These are phyloP conservation scores for Apostasia shenzhenica DNA, from an alignment of 106 monocot genomes.

Conservation along the genomic window DNA sequence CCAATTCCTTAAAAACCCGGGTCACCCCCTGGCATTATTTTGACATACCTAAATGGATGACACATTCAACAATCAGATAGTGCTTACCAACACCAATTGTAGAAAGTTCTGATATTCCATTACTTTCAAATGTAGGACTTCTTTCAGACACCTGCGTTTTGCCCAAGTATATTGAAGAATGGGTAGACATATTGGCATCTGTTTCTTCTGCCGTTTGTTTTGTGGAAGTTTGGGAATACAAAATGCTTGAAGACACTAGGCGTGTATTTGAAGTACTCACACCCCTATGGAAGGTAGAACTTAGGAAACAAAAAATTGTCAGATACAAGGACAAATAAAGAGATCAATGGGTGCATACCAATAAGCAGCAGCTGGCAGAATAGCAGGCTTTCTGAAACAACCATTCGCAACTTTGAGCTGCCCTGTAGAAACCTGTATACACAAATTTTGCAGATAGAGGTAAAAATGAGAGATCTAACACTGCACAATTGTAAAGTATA, in stretches of 20 bases:
- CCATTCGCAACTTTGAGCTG: constrained; percentile 28
- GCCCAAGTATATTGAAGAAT: constrained; percentile 19
- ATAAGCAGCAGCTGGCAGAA: constrained; percentile 58
- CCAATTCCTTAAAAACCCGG: not conserved
- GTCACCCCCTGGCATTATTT: not conserved
- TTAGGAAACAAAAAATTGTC: constrained; percentile 1
- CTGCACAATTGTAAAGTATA: not conserved
- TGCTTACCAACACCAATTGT: constrained; percentile 11
- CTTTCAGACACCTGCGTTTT: constrained; percentile 11
- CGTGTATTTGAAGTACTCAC: constrained; percentile 25
- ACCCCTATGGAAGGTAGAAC: constrained; percentile 26
- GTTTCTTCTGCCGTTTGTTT: constrained; percentile 22
- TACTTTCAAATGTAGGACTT: not conserved
- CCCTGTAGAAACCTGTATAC: constrained; percentile 2
- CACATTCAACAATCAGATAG: not conserved
- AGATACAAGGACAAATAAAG: not conserved
- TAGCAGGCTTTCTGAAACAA: constrained; percentile 15
- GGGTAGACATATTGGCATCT: constrained; percentile 6
- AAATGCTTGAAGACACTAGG: constrained; percentile 11
- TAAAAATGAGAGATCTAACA: not conserved
- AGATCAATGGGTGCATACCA: constrained; percentile 24
- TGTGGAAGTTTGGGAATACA: constrained; percentile 13
- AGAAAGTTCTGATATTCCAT: constrained; percentile 12
- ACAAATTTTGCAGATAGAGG: constrained; percentile 12
- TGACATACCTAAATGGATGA: no score